Evolutionary conservation across 2,329 filamentous ascomycete species (phyloP).

Genomic region (Trichoderma atrobrunneum): DNA sequence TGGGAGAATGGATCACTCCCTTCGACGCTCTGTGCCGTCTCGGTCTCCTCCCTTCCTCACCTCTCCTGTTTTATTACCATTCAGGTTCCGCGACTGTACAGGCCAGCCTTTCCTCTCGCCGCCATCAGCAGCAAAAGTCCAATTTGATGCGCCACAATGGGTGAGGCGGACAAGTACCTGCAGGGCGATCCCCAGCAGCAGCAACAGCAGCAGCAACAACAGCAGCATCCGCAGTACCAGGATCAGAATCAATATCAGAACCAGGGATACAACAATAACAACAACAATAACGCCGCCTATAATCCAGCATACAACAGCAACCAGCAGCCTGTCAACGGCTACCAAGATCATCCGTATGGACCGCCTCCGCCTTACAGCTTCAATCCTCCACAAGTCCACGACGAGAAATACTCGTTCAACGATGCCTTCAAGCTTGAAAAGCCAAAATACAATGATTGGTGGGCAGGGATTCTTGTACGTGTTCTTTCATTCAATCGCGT

Average conservation of each 20-base stretch:
- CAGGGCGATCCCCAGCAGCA: slow-evolving; percentile 21
- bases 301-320: slow-evolving; percentile 16
- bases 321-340: background rate
- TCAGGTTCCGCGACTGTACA: background rate
- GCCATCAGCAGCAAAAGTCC: background rate
- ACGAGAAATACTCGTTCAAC: slow-evolving; percentile 63
- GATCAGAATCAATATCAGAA: slow-evolving; percentile 23
- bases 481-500: background rate
- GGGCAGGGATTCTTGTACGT: slow-evolving; percentile 76
- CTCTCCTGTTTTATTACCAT: background rate
- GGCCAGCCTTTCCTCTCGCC: background rate
- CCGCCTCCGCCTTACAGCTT: slow-evolving; percentile 35
- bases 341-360: slow-evolving; percentile 24
- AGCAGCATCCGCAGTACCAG: slow-evolving; percentile 2
- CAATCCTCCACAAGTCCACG: slow-evolving; percentile 37
- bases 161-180: slow-evolving; percentile 35
- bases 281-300: background rate
- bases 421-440: slow-evolving; percentile 77
- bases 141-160: slow-evolving; percentile 28
- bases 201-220: background rate
- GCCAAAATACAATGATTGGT: slow-evolving; percentile 88
- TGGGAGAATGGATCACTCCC: background rate
- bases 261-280: slow-evolving; percentile 13
- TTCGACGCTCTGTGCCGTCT: background rate
- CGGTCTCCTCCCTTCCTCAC: background rate